A percentile compares a stretch with the other conserved stretches of the same genome.
These are phyloP conservation scores for Poa pratensis DNA, from an alignment of 176 grass and related monocot genomes.

Conservation along the genomic window DNA sequence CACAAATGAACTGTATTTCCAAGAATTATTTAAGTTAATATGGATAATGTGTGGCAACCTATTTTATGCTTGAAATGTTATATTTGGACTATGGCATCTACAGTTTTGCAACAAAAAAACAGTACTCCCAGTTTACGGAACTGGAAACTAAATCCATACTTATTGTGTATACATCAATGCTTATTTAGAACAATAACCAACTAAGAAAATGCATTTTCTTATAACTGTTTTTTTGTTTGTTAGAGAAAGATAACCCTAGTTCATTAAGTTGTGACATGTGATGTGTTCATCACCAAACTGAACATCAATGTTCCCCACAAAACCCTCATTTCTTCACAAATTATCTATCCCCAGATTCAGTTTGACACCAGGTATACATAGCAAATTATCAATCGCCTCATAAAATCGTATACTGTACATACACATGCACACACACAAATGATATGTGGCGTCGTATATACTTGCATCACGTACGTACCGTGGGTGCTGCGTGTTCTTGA, in stretches of 20 bases:
- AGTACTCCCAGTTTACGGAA: neutral
- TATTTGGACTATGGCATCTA: neutral
- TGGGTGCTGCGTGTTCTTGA: constrained; percentile 98
- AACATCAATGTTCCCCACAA: too few species aligned
- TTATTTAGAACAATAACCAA: neutral
- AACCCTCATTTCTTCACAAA: too few species aligned
- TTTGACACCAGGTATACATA: too few species aligned
- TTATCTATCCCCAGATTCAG: too few species aligned
- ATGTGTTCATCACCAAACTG: neutral
- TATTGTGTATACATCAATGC: neutral
- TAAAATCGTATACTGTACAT: neutral
- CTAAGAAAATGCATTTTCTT: neutral
- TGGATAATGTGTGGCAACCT: neutral
- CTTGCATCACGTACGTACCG: constrained; percentile 55
- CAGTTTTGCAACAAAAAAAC: neutral
- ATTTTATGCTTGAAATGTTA: neutral
- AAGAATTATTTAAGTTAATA: neutral
- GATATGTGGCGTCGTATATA: neutral
- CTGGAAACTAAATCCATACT: neutral
- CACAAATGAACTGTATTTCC: neutral
- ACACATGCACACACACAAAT: too few species aligned
- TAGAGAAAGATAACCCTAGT: neutral
- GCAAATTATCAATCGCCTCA: neutral
- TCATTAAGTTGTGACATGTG: neutral
- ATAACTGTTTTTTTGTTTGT: neutral